Evolutionary conservation across 495 filamentous ascomycete species (phyloP), one percentile per base, ranked within the genome.

Genomic region (Annulohypoxylon moriforme): DNA sequence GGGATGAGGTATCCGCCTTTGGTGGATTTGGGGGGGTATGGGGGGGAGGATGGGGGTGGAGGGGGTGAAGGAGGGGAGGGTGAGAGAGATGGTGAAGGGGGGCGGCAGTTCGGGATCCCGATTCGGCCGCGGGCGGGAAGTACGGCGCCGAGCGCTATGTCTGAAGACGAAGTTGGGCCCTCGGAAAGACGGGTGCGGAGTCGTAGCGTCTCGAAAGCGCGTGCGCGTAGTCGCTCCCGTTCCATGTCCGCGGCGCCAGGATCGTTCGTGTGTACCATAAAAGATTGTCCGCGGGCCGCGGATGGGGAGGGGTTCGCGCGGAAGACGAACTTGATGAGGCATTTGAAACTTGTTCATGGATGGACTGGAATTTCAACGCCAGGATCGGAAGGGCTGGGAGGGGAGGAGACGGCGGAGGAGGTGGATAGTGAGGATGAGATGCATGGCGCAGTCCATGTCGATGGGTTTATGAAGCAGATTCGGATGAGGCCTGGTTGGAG

Each of bases 381-480:
- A 2, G n/a, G 42, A 5, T 27, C 58, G 9, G 58, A 49, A 18
- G 33, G 27, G 16, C 2, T 55, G 11, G 27, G 33, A 14, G 61
- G 50, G 11, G 66, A 33, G 11, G 63, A 44, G 55, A 14, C 38
- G 44, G 69, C 56, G 29, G 72, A 76, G 4, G 78, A 81, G 7
- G 67, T 78, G 25, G 80, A 83, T 13, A 82, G 79, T 64, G 77
- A 79, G 57, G 81, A 86, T 20, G 85, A 88, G 73, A 85, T 87
- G 82, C 72, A 80, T 16, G 86, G 85, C 1, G 84, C 79, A 0
- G 81, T 88, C 10, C 87, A 89, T 52, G 76, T 83, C 22, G 86
- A 89, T 67, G 77, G 85, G 31, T 89, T 86, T 62, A 44, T 88
- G 67, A 53, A 73, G 68, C 78, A 80, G 16, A 81, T 87, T 47